These are phyloP conservation scores for Crithidia sp. DNA, from an alignment of 208 protist genomes.

Conservation along the genomic window DNA sequence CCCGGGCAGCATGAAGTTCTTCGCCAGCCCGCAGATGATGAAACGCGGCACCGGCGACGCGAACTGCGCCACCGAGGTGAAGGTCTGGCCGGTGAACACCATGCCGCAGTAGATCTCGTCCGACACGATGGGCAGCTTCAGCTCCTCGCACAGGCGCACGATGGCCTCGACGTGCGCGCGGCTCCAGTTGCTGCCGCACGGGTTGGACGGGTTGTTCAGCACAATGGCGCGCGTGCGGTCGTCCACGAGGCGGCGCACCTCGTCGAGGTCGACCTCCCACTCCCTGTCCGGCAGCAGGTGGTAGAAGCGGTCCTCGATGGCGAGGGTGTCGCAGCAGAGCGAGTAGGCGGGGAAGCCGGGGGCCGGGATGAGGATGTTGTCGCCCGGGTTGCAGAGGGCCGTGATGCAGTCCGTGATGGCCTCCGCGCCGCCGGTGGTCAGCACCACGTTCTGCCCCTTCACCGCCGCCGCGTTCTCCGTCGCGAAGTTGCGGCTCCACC, in stretches of 20 bases:
- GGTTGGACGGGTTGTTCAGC: constrained; percentile 96
- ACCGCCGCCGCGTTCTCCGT: constrained; percentile 23
- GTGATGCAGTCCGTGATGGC: constrained; percentile 87
- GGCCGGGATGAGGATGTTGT: constrained; percentile 91
- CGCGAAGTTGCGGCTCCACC: constrained; percentile 34
- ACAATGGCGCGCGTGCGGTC: constrained; percentile 86
- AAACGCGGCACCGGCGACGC: constrained; percentile 81
- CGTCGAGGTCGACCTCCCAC: constrained; percentile 91
- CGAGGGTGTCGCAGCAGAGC: constrained; percentile 77
- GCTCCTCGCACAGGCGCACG: constrained; percentile 79
- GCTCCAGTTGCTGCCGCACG: constrained; percentile 92
- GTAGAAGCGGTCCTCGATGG: constrained; percentile 83
- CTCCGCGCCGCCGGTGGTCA: constrained; percentile 87
- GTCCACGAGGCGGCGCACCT: constrained; percentile 77
- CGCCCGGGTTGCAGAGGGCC: constrained; percentile 75
- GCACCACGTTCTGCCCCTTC: constrained; percentile 50
- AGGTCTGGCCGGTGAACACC: constrained; percentile 82
- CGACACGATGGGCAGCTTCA: constrained; percentile 90
- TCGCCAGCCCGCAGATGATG: constrained; percentile 90
- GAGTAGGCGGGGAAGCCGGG: constrained; percentile 95
- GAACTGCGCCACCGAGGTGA: constrained; percentile 82
- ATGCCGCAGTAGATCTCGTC: constrained; percentile 96
- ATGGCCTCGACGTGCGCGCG: constrained; percentile 78
- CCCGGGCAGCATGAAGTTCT: constrained; percentile 92
- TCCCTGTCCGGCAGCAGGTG: constrained; percentile 69